Percentiles rank a stretch among this genome's conserved stretches.
phyloP scores from a whole-genome alignment of 1,284 basidiomycete species.

The Tylopilus orsonianus region DNA sequence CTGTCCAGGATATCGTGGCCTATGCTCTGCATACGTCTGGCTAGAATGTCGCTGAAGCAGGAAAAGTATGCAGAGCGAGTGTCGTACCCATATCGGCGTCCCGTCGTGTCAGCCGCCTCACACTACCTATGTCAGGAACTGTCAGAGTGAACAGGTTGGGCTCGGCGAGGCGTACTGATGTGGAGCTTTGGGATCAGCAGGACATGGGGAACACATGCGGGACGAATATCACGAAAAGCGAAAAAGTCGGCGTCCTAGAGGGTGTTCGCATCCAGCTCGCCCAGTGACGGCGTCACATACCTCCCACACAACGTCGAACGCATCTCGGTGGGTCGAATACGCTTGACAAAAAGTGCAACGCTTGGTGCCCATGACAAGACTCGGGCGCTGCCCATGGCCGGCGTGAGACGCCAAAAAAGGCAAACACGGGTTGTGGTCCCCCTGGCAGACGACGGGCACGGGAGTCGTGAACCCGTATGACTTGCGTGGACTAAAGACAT shows the following conservation, averaged over 20 bases:
- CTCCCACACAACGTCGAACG: constrained; percentile 33
- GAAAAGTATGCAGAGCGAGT: background rate
- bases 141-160: background rate
- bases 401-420: constrained; percentile 14
- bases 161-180: constrained; percentile 20
- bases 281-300: constrained; percentile 9
- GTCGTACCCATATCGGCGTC: constrained; percentile 30
- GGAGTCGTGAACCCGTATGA: background rate
- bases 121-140: constrained; percentile 15
- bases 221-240: constrained; percentile 30
- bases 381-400: no score
- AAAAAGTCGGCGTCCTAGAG: constrained; percentile 30
- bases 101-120: constrained; percentile 18
- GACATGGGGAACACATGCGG: constrained; percentile 29
- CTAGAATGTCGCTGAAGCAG: constrained; percentile 13
- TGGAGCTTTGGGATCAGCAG: constrained; percentile 30
- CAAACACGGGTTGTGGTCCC: constrained; percentile 8
- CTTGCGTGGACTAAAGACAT: no score
- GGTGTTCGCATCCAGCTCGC: background rate
- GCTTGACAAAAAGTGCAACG: constrained; percentile 28
- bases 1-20: constrained; percentile 54
- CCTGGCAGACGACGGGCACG: background rate
- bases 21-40: constrained; percentile 62
- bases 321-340: constrained; percentile 16
- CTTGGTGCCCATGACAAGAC: background rate